Conservation (phyloP, 495 filamentous ascomycete genomes). For the Pyrenula aspistea region DNA sequence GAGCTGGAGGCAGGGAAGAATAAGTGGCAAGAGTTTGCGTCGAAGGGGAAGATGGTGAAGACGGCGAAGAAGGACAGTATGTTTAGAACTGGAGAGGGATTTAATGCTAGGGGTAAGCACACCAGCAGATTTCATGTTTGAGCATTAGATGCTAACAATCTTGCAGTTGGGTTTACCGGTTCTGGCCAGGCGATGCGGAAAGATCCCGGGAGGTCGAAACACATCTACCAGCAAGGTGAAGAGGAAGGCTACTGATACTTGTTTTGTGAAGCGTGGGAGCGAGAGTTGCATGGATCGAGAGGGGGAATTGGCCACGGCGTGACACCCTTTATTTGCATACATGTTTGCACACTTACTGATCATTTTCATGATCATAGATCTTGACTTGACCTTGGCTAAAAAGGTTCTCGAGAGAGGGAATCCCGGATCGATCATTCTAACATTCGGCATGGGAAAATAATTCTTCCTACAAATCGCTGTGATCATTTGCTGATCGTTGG, state of each 20-base stretch:
- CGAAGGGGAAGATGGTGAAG: slow-evolving; percentile 68
- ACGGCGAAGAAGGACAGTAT: slow-evolving; percentile 80
- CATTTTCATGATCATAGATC: background rate
- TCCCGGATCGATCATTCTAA: too few relatives aligned
- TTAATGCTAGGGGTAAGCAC: slow-evolving; percentile 67
- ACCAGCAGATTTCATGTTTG: background rate
- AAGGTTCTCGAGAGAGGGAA: background rate
- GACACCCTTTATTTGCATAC: background rate
- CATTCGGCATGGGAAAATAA: too few relatives aligned
- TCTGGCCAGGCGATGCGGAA: slow-evolving; percentile 92
- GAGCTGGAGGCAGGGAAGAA: slow-evolving; percentile 82
- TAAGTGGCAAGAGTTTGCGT: slow-evolving; percentile 87
- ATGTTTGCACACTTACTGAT: background rate
- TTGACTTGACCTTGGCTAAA: background rate
- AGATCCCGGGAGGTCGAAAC: slow-evolving; percentile 68
- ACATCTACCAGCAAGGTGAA: slow-evolving; percentile 74
- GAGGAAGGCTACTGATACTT: slow-evolving; percentile 49
- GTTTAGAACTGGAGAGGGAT: slow-evolving; percentile 84
- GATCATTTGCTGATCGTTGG: background rate
- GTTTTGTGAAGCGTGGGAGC: too few relatives aligned
- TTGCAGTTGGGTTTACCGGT: slow-evolving; percentile 82
- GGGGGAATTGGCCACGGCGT: background rate
- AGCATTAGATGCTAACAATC: slow-evolving; percentile 20
- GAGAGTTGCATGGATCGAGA: background rate
- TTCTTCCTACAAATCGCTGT: too few relatives aligned